Evolutionary conservation across 2,329 filamentous ascomycete genomes (phyloP).

Genomic region (Xylaria sp.): DNA sequence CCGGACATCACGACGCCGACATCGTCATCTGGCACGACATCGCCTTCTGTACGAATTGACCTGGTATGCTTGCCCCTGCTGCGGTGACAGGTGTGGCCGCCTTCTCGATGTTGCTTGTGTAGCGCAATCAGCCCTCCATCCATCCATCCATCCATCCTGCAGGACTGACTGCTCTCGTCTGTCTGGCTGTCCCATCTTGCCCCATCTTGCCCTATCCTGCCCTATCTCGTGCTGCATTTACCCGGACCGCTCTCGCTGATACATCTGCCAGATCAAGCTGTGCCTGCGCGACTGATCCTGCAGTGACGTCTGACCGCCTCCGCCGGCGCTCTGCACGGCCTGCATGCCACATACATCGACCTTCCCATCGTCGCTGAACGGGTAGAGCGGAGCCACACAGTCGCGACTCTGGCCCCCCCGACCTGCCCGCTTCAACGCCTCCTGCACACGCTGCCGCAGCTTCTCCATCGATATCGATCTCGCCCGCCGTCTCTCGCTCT

Average conservation of each 20-base stretch:
- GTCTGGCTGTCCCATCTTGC: background rate
- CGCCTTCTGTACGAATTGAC: constrained; percentile 8
- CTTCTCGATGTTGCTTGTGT: constrained; percentile 7
- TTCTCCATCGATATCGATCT: constrained; percentile 40
- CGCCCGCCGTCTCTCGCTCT: constrained; percentile 28
- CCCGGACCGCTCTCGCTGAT: constrained; percentile 17
- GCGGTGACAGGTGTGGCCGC: constrained; percentile 9
- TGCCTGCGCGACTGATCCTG: constrained; percentile 19
- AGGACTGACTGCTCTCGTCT: background rate
- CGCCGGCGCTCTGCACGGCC: constrained; percentile 15
- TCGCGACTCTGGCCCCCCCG: constrained; percentile 6
- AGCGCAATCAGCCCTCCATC: constrained; percentile 1
- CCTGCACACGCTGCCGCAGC: constrained; percentile 8
- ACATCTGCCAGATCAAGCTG: constrained; percentile 17
- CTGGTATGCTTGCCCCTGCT: constrained; percentile 9
- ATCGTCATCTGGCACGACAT: background rate
- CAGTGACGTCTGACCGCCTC: constrained; percentile 26
- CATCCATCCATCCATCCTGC: constrained; percentile 13
- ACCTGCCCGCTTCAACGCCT: background rate
- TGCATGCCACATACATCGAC: constrained; percentile 27
- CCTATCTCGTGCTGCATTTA: too few relatives aligned
- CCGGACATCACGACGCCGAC: constrained; percentile 23
- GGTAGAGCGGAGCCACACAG: constrained; percentile 18
- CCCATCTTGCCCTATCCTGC: too few relatives aligned
- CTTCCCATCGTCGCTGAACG: constrained; percentile 20